Evolutionary conservation across 768 basidiomycete genomes (phyloP), one percentile per base, ranked within the genome.

Genomic region (Leucocoprinus sp.): DNA sequence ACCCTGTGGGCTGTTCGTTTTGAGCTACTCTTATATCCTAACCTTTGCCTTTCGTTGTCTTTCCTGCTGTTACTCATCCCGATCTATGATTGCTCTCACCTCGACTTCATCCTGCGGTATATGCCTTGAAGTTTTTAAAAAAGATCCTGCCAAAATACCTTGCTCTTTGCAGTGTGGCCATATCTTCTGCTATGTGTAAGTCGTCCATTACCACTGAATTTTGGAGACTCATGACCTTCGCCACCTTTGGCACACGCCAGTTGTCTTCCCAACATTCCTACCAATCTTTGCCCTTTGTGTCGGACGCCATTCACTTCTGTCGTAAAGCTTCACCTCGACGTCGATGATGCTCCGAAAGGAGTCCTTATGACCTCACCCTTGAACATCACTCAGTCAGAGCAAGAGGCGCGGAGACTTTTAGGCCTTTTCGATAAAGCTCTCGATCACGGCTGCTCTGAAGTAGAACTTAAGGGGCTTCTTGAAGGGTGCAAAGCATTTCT

Each of bases 111-210:
- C 69, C 39, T 88, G 84, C 71, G 84, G 87, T 64, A 74, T 87
- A 56, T 88, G 85, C 64, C 70, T 81, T 53, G 84, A 87, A 53
- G 61, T 64, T 24, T 86, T 81, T 58, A 68, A 68, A 40, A 59
- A 59, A 43, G 74, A 74, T 40, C 53, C 52, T 37, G 79, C 75
- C 57, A 31, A 31, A 31, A 68, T 72, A 6, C 83, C 84, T 41
- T 76, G 80, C 55, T 72, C 76, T 39, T 82, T 86, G 54, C 49
- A 69, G 38, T 88, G 85, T 50, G 85, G 85, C 14, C 84, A 87
- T 58, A 74, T 79, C 45, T 84, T 84, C 62, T 87, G 81, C 54
- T 62, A 64, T 50, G 61, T 58, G 67, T 69, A 44, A 45, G 71
- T 66, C 21, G 8, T 22, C 22, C 38, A 8, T 34, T 11, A 9